Evolutionary conservation across 2,329 filamentous ascomycete species (phyloP).

Genomic region (Coniella lustricola): DNA sequence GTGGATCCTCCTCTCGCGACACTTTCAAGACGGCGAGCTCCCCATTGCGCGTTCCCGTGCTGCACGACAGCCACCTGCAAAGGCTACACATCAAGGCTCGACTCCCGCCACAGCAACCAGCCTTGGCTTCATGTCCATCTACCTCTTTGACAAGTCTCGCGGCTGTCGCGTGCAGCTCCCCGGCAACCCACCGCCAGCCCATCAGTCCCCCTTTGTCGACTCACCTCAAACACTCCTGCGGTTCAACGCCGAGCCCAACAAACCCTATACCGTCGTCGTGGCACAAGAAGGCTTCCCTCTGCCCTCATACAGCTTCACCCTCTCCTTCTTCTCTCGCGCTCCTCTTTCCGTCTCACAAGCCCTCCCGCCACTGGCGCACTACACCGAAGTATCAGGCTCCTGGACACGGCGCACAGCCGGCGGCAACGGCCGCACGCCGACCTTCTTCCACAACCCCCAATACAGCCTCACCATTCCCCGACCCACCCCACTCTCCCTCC

Average conservation of each 20-base stretch:
- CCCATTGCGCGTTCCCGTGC: slow-evolving; percentile 43
- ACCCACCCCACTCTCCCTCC: slow-evolving; percentile 58
- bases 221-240: slow-evolving; percentile 85
- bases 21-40: slow-evolving; percentile 67
- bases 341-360: slow-evolving; percentile 57
- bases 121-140: slow-evolving; percentile 80
- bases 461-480: slow-evolving; percentile 58
- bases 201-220: slow-evolving; percentile 82
- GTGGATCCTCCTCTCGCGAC: slow-evolving; percentile 81
- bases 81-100: slow-evolving; percentile 18
- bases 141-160: slow-evolving; percentile 56
- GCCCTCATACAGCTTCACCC: slow-evolving; percentile 72
- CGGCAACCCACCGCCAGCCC: slow-evolving; percentile 52
- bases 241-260: slow-evolving; percentile 46
- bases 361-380: slow-evolving; percentile 48
- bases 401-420: slow-evolving; percentile 81
- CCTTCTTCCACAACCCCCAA: slow-evolving; percentile 82
- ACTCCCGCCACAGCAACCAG: slow-evolving; percentile 42
- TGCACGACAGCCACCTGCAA: slow-evolving; percentile 6
- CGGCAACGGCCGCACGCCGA: slow-evolving; percentile 69
- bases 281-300: slow-evolving; percentile 69
- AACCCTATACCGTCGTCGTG: slow-evolving; percentile 53
- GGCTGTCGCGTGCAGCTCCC: slow-evolving; percentile 69
- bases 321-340: slow-evolving; percentile 70
- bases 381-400: slow-evolving; percentile 50